Evolutionary conservation across 345 rosid genomes (phyloP), one percentile per base, ranked within the genome.

Genomic region (Kandelia obovata): DNA sequence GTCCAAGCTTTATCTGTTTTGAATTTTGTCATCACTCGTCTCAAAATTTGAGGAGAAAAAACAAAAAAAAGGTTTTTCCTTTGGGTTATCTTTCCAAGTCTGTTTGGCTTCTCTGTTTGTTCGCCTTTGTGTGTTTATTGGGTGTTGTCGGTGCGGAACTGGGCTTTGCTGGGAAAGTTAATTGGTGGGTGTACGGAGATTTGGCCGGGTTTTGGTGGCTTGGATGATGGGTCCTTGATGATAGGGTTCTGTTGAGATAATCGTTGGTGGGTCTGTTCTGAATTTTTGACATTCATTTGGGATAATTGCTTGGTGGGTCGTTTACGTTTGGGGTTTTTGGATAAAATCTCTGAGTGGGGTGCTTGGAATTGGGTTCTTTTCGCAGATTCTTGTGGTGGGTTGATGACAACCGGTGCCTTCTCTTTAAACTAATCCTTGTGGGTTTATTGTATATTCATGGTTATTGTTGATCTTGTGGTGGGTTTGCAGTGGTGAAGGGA

Each of bases 171-270:
- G 21, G 70, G 76, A 5, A 61, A 49, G 69, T 73, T 51, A 39
- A 34, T 70, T 67, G 52, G 71, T 59, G 68, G 71, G 58, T 65
- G 19, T 8, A 39, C 55, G 34, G 53, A 66, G 35, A 31, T 72
- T 66, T 61, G 31, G 55, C 64, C 25, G 28, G 17, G 47, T 11
- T 58, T 68, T 55, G 55, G 35, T 55, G 73, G 47, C 61, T 69
- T 71, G 27, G 71, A 35, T 68, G 73, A 11, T 64, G 71, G 74
- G 81, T 73, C 53, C 59, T 34, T 64, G 77, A 49, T 57, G 65
- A 67, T 37, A 58, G 78, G 78, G 73, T 39, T 76, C 61, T 77
- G 66, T 52, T 64, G 25, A 47, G 68, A 17, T 75, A 53, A 65
- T 43, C 17, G 17, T 43, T 13, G 70, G 67, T 71, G 68, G 71